These are phyloP conservation scores for Diaporthe citrichinensis DNA, from an alignment of 2,329 filamentous ascomycete species.

Conservation along the genomic window DNA sequence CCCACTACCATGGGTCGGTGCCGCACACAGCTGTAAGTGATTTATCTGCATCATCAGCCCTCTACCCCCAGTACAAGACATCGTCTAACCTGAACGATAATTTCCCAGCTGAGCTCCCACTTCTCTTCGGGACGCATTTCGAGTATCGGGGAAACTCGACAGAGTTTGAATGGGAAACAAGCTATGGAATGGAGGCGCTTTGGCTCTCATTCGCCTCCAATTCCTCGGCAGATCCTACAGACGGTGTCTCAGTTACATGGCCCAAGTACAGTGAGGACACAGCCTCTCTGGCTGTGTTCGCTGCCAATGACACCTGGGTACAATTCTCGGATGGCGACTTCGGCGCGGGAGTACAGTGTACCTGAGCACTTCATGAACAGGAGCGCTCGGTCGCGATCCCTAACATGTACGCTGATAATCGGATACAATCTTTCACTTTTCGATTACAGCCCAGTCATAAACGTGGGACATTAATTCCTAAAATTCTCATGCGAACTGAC, in stretches of 20 bases:
- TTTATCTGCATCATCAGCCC: not conserved
- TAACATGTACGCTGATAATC: too few species aligned
- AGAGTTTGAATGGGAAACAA: constrained; percentile 31
- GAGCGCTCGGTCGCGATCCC: too few species aligned
- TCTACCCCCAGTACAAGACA: too few species aligned
- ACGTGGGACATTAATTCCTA: too few species aligned
- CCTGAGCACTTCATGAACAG: not conserved
- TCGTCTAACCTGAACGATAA: not conserved
- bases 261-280: constrained; percentile 15
- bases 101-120: not conserved
- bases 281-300: not conserved
- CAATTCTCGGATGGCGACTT: not conserved
- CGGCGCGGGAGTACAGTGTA: not conserved
- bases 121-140: constrained; percentile 18
- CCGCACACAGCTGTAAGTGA: constrained; percentile 42
- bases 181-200: constrained; percentile 19
- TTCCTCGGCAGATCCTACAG: constrained; percentile 12
- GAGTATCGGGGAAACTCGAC: constrained; percentile 30
- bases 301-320: constrained; percentile 12
- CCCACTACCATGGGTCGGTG: constrained; percentile 44
- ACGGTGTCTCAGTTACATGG: constrained; percentile 5
- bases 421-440: too few species aligned
- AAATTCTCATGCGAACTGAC: too few species aligned
- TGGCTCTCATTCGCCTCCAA: constrained; percentile 27
- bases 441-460: too few species aligned